Percentiles rank a stretch among this genome's conserved stretches.
Conservation (phyloP, 805 yeast species). For the Metschnikowia sp. region DNA sequence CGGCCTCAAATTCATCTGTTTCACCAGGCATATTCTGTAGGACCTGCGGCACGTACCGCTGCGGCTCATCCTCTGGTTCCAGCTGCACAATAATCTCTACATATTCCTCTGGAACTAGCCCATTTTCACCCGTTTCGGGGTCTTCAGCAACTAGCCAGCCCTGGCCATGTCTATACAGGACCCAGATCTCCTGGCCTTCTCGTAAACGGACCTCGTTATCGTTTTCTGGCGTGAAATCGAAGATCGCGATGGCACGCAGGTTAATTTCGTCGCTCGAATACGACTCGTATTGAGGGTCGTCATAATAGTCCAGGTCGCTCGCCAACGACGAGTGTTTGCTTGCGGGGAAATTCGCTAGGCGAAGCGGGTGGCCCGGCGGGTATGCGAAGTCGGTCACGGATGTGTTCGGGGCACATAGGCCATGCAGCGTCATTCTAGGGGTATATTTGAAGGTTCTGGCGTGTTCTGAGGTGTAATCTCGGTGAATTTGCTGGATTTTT, state of each 20-base stretch:
- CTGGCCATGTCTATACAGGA: constrained; percentile 90
- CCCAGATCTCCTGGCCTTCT: constrained; percentile 83
- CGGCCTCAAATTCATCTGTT: background rate
- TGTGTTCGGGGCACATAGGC: constrained; percentile 31
- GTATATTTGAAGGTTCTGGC: too few relatives aligned
- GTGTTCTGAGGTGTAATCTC: too few relatives aligned
- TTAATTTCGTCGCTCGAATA: constrained; percentile 35
- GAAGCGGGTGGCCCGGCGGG: constrained; percentile 61
- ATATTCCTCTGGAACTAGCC: constrained; percentile 93
- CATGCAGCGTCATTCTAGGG: constrained; percentile 3
- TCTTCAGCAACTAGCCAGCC: constrained; percentile 97
- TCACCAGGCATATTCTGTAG: constrained; percentile 16
- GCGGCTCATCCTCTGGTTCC: constrained; percentile 35
- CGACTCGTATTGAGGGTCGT: constrained; percentile 6
- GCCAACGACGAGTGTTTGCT: constrained; percentile 9
- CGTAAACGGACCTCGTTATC: constrained; percentile 79
- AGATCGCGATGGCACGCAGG: constrained; percentile 75
- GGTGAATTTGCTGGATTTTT: too few relatives aligned
- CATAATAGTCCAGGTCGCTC: constrained; percentile 10
- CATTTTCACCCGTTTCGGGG: constrained; percentile 72
- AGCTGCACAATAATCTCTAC: constrained; percentile 51
- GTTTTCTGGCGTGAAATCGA: constrained; percentile 89
- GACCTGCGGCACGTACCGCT: constrained; percentile 46
- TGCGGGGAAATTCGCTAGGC: constrained; percentile 47
- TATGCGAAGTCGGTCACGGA: constrained; percentile 84